A percentile compares a stretch with the other conserved stretches of the same genome.
phyloP scores from a whole-genome alignment of 768 basidiomycete genomes.

The Lenzites betulinus region DNA sequence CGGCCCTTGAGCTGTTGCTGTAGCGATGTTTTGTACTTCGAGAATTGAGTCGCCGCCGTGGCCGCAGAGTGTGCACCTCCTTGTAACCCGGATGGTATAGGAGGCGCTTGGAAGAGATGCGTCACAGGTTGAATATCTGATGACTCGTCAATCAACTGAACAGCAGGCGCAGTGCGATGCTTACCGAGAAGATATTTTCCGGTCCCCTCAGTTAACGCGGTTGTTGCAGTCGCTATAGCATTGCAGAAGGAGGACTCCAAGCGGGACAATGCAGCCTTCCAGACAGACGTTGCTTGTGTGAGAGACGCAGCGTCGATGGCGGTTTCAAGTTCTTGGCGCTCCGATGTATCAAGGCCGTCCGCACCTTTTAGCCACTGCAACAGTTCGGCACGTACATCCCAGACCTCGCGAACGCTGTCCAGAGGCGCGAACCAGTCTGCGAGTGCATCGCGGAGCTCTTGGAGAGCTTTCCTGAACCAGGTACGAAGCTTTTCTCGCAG shows the following conservation, averaged over 20 bases:
- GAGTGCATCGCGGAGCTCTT: conserved; percentile 47
- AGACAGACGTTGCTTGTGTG: conserved; percentile 57
- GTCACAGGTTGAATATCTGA: conserved; percentile 54
- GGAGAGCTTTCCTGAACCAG: conserved; percentile 64
- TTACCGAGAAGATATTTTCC: conserved; percentile 30
- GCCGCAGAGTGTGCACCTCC: conserved; percentile 35
- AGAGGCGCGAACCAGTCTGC: conserved; percentile 61
- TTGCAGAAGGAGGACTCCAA: conserved; percentile 50
- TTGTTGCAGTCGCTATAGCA: conserved; percentile 43
- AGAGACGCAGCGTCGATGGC: conserved; percentile 58
- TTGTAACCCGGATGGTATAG: conserved; percentile 46
- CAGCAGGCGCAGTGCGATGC: conserved; percentile 18
- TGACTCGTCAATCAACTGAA: background rate
- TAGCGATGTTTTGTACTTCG: conserved; percentile 60
- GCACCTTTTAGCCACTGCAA: conserved; percentile 45
- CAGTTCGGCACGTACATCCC: conserved; percentile 62
- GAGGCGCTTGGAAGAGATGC: conserved; percentile 57
- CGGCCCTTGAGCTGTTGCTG: conserved; percentile 67
- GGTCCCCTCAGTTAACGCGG: conserved; percentile 33
- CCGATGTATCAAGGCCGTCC: conserved; percentile 48
- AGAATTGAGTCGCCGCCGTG: conserved; percentile 48
- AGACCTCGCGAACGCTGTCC: conserved; percentile 64
- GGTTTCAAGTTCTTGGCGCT: conserved; percentile 45
- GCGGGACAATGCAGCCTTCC: conserved; percentile 50
- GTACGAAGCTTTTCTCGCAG: conserved; percentile 50